phyloP scores from a whole-genome alignment of 805 yeast genomes.

The Candida chauliodis region DNA sequence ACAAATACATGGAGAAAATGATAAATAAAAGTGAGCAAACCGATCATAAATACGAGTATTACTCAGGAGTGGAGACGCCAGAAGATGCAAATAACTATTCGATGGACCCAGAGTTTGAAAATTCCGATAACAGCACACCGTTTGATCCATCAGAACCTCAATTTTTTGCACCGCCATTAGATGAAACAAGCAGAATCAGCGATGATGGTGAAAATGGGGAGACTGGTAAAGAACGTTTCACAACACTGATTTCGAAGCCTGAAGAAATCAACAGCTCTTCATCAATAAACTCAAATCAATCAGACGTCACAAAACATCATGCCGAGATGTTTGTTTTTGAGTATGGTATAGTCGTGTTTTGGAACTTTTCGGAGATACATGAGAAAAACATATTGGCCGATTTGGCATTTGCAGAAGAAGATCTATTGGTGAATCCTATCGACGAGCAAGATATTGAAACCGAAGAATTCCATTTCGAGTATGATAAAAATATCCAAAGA shows the following conservation, averaged over 20 bases:
- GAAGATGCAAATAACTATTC: slow-evolving; percentile 50
- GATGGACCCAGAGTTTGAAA: slow-evolving; percentile 43
- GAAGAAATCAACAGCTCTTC: slow-evolving; percentile 2
- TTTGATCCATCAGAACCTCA: slow-evolving; percentile 94
- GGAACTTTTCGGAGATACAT: slow-evolving; percentile 92
- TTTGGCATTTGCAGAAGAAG: slow-evolving; percentile 61
- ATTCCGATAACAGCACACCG: slow-evolving; percentile 41
- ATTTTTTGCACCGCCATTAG: slow-evolving; percentile 56
- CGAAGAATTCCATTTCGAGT: slow-evolving; percentile 79
- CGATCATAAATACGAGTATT: slow-evolving; percentile 90
- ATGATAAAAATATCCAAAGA: slow-evolving; percentile 57
- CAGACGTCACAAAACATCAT: slow-evolving; percentile 52
- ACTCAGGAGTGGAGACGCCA: slow-evolving; percentile 70
- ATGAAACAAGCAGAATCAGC: slow-evolving; percentile 20
- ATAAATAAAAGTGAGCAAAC: slow-evolving; percentile 79
- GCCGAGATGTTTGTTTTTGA: slow-evolving; percentile 88
- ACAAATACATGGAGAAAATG: slow-evolving; percentile 64
- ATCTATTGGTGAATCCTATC: slow-evolving; percentile 65
- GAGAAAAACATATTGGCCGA: slow-evolving; percentile 94
- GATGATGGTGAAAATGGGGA: slow-evolving; percentile 8
- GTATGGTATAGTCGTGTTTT: slow-evolving; percentile 95
- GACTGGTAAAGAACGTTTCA: too few relatives aligned
- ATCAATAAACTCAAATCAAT: slow-evolving; percentile 6
- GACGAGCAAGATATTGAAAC: slow-evolving; percentile 90
- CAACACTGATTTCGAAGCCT: too few relatives aligned